Evolutionary conservation across 1,139 yeast genomes (phyloP).

Genomic region (Saccharomyces uvarum): DNA sequence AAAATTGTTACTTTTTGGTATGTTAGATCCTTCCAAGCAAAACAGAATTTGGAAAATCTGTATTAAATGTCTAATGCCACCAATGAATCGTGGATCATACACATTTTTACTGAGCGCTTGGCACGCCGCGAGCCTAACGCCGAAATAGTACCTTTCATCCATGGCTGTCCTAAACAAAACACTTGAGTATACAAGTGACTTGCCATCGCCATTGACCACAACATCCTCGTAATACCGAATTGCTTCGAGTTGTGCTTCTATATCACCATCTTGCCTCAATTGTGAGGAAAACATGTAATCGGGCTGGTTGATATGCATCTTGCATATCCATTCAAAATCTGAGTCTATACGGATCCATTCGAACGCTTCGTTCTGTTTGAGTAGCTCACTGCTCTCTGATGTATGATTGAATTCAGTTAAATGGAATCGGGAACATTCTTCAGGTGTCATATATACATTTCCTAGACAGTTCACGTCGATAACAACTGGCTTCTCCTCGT

Average conservation of each 20-base stretch:
- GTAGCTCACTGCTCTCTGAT: slow-evolving; percentile 24
- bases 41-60: slow-evolving; percentile 61
- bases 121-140: slow-evolving; percentile 84
- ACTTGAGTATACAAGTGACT: slow-evolving; percentile 59
- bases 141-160: slow-evolving; percentile 83
- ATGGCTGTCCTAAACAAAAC: slow-evolving; percentile 70
- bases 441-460: slow-evolving; percentile 4
- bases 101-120: slow-evolving; percentile 50
- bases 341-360: slow-evolving; percentile 97
- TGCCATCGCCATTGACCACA: slow-evolving; percentile 40
- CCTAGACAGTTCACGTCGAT: slow-evolving; percentile 10
- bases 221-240: slow-evolving; percentile 58
- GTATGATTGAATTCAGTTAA: slow-evolving; percentile 41
- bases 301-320: slow-evolving; percentile 74
- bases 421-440: slow-evolving; percentile 1
- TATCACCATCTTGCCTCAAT: slow-evolving; percentile 88
- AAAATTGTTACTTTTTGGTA: slow-evolving; percentile 80
- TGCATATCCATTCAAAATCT: slow-evolving; percentile 94
- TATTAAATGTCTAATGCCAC: slow-evolving; percentile 65
- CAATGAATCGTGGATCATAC: slow-evolving; percentile 37
- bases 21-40: slow-evolving; percentile 58
- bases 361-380: slow-evolving; percentile 64
- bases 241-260: slow-evolving; percentile 89
- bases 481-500: slow-evolving; percentile 10
- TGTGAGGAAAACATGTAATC: slow-evolving; percentile 95